Percentiles rank a stretch among this genome's conserved stretches.
Conservation (phyloP, 2,329 filamentous ascomycete genomes). For the Diplodia seriata region DNA sequence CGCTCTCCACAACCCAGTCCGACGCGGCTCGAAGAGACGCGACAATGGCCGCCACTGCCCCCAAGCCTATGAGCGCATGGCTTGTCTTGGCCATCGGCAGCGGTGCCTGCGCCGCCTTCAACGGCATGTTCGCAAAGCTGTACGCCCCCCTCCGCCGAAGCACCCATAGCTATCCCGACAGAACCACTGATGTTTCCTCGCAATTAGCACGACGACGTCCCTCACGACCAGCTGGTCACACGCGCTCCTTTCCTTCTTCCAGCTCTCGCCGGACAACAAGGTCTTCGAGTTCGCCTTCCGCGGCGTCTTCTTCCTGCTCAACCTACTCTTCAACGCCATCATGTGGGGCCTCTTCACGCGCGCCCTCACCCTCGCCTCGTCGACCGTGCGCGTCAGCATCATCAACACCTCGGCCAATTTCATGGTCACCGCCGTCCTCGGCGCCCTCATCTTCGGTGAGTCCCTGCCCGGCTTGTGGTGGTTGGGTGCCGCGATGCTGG, state of each 20-base stretch:
- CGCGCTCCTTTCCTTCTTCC: constrained; percentile 56
- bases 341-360: constrained; percentile 88
- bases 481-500: constrained; percentile 73
- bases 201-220: constrained; percentile 64
- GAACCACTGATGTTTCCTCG: neutral
- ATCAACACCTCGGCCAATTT: constrained; percentile 86
- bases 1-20: neutral
- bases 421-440: constrained; percentile 76
- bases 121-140: constrained; percentile 85
- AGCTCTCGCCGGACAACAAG: constrained; percentile 54
- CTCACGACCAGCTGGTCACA: constrained; percentile 62
- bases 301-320: constrained; percentile 74
- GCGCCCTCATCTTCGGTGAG: constrained; percentile 74
- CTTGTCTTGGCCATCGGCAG: constrained; percentile 74
- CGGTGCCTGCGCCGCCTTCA: constrained; percentile 79
- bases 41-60: neutral
- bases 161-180: neutral
- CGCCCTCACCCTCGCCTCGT: constrained; percentile 74
- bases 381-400: constrained; percentile 80
- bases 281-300: constrained; percentile 59
- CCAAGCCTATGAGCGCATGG: constrained; percentile 46
- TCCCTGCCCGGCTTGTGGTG: constrained; percentile 76
- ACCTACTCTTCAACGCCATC: constrained; percentile 76
- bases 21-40: neutral
- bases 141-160: constrained; percentile 49